Conservation (phyloP, 345 rosid species). For the Populus euphratica region DNA sequence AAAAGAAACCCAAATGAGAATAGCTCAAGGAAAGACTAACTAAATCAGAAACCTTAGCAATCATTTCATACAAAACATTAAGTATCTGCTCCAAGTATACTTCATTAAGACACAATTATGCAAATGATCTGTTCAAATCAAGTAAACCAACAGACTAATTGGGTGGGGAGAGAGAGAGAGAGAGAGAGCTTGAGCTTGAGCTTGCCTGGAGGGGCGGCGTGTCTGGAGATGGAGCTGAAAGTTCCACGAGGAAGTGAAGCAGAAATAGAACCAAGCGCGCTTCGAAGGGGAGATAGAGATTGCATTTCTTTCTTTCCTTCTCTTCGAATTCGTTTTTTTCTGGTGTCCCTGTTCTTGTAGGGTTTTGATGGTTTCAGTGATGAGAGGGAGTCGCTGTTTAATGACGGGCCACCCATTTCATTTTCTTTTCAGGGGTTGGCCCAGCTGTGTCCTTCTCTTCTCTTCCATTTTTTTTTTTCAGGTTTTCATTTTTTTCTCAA, state of each 20-base stretch:
- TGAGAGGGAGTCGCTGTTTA: not conserved
- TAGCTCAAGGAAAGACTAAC: not conserved
- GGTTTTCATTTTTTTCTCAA: too few species aligned
- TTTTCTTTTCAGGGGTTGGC: not conserved
- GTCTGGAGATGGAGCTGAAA: not conserved
- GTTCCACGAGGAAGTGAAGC: not conserved
- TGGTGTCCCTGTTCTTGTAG: not conserved
- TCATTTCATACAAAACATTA: not conserved
- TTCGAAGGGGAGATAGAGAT: constrained; percentile 8
- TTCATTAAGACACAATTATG: not conserved
- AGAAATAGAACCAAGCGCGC: not conserved
- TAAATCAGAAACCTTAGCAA: not conserved
- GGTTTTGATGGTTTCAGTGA: not conserved
- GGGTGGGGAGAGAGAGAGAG: too few species aligned
- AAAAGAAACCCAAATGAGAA: not conserved
- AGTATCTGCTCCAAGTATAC: not conserved
- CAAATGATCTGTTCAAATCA: not conserved
- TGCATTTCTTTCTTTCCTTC: not conserved
- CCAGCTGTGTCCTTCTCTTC: not conserved
- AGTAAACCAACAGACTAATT: not conserved
- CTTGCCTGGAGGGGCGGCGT: not conserved
- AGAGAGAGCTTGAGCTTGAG: not conserved
- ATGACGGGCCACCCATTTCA: not conserved
- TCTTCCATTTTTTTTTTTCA: too few species aligned
- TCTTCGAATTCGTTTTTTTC: not conserved